Conservation (phyloP, 1,284 basidiomycete species). For the Papiliotrema nemorosa region DNA sequence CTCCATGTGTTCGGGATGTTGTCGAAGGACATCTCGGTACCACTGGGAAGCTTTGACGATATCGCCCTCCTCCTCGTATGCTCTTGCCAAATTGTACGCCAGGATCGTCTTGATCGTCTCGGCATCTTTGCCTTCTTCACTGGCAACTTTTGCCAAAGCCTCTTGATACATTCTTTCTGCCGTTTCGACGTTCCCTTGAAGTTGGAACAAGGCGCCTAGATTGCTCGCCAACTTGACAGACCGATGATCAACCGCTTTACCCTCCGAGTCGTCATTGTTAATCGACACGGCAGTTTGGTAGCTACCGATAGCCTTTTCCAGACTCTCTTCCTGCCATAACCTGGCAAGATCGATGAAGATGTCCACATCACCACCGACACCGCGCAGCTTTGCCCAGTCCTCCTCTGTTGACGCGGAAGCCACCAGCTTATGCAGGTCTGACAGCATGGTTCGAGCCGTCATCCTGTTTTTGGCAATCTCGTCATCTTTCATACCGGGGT, state of each 20-base stretch:
- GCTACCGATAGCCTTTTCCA: constrained; percentile 67
- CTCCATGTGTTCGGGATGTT: constrained; percentile 90
- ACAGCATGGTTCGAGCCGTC: constrained; percentile 75
- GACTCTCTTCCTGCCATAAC: constrained; percentile 75
- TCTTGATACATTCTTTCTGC: constrained; percentile 54
- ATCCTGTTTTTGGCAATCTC: constrained; percentile 68
- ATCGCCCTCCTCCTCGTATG: constrained; percentile 78
- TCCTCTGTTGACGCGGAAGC: constrained; percentile 49
- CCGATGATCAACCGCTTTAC: constrained; percentile 21
- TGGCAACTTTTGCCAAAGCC: constrained; percentile 46
- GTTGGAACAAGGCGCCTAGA: constrained; percentile 69
- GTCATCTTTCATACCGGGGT: constrained; percentile 68
- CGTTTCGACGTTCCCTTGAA: constrained; percentile 58
- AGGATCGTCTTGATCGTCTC: constrained; percentile 67
- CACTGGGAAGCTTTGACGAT: constrained; percentile 69
- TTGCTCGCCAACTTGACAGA: constrained; percentile 67
- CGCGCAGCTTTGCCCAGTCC: constrained; percentile 53
- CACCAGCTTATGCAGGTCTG: constrained; percentile 66
- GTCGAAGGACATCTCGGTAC: constrained; percentile 73
- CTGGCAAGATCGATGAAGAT: constrained; percentile 82
- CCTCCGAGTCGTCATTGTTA: constrained; percentile 32
- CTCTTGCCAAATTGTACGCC: constrained; percentile 81
- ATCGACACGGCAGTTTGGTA: constrained; percentile 64
- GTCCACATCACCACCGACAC: constrained; percentile 70
- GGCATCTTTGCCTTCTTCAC: constrained; percentile 54